These are phyloP conservation scores for Paramarasmius palmivorus DNA, from an alignment of 1,284 basidiomycete genomes.

Conservation along the genomic window DNA sequence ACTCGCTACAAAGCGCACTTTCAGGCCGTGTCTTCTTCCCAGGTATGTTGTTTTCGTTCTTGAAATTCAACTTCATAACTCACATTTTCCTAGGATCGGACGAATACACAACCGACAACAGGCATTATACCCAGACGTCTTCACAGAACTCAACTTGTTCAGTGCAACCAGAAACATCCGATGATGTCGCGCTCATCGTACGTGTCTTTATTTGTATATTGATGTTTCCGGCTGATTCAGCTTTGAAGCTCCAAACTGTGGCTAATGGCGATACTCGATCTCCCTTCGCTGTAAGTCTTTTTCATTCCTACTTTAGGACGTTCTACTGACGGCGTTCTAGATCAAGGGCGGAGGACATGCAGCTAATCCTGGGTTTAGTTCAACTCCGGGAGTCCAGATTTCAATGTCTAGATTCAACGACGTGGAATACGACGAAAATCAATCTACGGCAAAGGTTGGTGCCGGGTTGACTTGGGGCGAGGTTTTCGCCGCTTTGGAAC, in stretches of 20 bases:
- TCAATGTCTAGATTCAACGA: constrained; percentile 36
- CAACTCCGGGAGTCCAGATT: constrained; percentile 41
- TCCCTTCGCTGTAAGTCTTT: background rate
- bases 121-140: background rate
- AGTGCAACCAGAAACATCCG: background rate
- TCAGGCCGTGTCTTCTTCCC: too few species aligned
- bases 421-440: constrained; percentile 23
- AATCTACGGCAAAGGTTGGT: constrained; percentile 31
- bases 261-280: background rate
- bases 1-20: too few species aligned
- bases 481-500: constrained; percentile 35
- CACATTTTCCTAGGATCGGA: too few species aligned
- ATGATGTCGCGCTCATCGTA: background rate
- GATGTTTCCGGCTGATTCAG: background rate
- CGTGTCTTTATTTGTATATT: background rate
- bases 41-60: too few species aligned
- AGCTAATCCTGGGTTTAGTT: constrained; percentile 30
- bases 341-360: constrained; percentile 37
- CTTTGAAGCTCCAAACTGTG: background rate
- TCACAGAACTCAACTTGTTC: background rate
- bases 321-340: constrained; percentile 18
- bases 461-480: constrained; percentile 41
- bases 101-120: background rate
- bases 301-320: background rate
- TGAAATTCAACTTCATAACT: too few species aligned